These are phyloP conservation scores for Citrullus amarus DNA, from an alignment of 306 rosid genomes.

Conservation along the genomic window DNA sequence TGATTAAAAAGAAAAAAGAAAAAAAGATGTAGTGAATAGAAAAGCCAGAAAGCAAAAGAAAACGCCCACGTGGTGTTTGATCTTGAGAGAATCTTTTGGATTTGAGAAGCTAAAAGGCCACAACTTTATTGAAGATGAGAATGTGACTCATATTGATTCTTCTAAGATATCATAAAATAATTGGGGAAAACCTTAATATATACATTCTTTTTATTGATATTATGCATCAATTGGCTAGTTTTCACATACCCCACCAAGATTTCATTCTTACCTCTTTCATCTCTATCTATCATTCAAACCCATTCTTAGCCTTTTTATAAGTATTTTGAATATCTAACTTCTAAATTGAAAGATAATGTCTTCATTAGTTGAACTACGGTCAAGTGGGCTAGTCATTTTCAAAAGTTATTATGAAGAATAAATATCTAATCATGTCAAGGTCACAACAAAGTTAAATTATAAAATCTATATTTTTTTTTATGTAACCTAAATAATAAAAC, in stretches of 20 bases:
- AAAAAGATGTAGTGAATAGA: not conserved
- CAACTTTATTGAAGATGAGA: constrained; percentile 1
- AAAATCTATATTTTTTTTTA: not conserved
- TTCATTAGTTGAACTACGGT: too few relatives aligned
- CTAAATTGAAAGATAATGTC: too few relatives aligned
- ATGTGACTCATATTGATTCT: constrained; percentile 3
- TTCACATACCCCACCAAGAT: not conserved
- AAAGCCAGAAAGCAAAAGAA: not conserved
- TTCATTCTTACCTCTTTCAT: not conserved
- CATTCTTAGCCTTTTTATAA: not conserved
- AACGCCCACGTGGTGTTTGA: not conserved
- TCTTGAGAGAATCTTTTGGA: not conserved
- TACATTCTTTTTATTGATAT: not conserved
- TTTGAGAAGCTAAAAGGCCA: not conserved
- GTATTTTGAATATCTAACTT: too few relatives aligned
- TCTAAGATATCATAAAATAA: not conserved
- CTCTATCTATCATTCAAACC: not conserved
- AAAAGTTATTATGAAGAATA: too few relatives aligned
- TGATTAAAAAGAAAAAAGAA: not conserved
- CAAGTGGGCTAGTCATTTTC: too few relatives aligned
- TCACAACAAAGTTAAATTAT: too few relatives aligned
- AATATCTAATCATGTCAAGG: too few relatives aligned
- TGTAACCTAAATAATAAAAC: too few relatives aligned
- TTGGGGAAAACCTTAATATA: not conserved
- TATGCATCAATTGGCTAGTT: not conserved